A percentile compares a stretch with the other conserved stretches of the same genome.
phyloP scores from a whole-genome alignment of 2,329 filamentous ascomycete species.

The Escovopsis weberi region DNA sequence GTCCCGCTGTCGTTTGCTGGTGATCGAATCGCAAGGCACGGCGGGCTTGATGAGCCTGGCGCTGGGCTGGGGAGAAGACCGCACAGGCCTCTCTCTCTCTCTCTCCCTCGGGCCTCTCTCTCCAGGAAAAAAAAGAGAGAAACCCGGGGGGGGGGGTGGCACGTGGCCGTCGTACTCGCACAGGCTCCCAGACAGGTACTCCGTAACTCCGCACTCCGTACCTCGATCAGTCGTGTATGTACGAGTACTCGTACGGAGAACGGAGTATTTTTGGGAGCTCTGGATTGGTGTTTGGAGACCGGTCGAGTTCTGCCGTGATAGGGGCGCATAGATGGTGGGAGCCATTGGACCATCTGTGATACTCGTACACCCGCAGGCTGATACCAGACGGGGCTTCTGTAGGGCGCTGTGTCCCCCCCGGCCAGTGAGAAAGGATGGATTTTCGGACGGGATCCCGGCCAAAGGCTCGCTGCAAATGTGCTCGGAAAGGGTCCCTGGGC shows the following conservation, averaged over 20 bases:
- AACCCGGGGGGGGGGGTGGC: neutral
- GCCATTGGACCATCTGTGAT: constrained; percentile 5
- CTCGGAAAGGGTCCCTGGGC: neutral
- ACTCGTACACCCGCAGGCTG: neutral
- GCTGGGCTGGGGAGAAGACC: too few species aligned
- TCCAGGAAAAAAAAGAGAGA: constrained; percentile 1
- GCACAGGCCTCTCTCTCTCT: too few species aligned
- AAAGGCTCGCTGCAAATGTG: constrained; percentile 2
- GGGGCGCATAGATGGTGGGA: constrained; percentile 7
- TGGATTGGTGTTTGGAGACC: constrained; percentile 6
- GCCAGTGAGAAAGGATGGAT: constrained; percentile 3
- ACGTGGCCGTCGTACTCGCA: neutral
- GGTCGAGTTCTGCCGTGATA: constrained; percentile 4
- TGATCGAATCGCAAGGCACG: neutral
- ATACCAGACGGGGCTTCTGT: too few species aligned
- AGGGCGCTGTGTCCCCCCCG: constrained; percentile 4
- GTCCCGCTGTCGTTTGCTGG: constrained; percentile 2
- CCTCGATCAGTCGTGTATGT: too few species aligned
- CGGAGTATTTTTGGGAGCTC: neutral
- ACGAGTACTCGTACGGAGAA: neutral
- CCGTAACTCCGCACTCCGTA: too few species aligned
- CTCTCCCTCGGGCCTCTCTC: too few species aligned
- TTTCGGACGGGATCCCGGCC: neutral
- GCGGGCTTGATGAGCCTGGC: neutral
- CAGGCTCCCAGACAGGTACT: too few species aligned